Evolutionary conservation across 106 monocot genomes (phyloP), one percentile per base, ranked within the genome.

Genomic region (Ottelia alismoides): DNA sequence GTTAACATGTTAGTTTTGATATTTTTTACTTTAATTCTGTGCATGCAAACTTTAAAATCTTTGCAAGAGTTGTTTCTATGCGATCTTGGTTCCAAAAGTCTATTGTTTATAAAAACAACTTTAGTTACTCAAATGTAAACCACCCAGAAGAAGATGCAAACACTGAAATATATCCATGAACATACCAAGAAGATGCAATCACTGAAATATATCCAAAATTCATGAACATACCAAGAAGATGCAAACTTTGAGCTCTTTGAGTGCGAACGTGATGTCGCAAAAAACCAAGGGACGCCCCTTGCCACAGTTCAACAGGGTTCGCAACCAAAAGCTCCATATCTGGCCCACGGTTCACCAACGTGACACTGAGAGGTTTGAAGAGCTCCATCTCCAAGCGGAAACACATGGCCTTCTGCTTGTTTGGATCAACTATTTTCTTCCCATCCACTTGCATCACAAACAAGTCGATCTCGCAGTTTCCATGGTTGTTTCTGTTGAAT

Each of bases 211-310:
- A n/a, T n/a, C n/a, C n/a, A n/a, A n/a, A n/a, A n/a, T n/a, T n/a
- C n/a, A n/a, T n/a, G n/a, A n/a, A n/a, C n/a, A n/a, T 67, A 88
- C 88, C 76, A 80, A 51, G 61, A 89, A 89, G 58, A 89, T 83
- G 30, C 82, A 70, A 14, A 66, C 71, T 31, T 57, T 52, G 22
- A 79, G 88, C 40, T 56, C 45, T 66, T 80, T 89, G 9, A 89
- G 76, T 3, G 83, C 88, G 49, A 83, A 74, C 20, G 88, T 89
- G 65, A 89, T 89, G 48, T 89, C 88, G 44, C 77, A 62, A 58
- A 89, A 83, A 45, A 89, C 88, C 28, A 83, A 76, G 22, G 88
- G 88, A 1, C 88, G 58, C 2, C 88, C 88, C 52, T 83, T 83
- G 48, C 83, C 80, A 89, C 53, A 76, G 28, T 27, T 89, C 88